These are phyloP conservation scores for Talaromyces adpressus DNA, from an alignment of 495 filamentous ascomycete species.

Conservation along the genomic window DNA sequence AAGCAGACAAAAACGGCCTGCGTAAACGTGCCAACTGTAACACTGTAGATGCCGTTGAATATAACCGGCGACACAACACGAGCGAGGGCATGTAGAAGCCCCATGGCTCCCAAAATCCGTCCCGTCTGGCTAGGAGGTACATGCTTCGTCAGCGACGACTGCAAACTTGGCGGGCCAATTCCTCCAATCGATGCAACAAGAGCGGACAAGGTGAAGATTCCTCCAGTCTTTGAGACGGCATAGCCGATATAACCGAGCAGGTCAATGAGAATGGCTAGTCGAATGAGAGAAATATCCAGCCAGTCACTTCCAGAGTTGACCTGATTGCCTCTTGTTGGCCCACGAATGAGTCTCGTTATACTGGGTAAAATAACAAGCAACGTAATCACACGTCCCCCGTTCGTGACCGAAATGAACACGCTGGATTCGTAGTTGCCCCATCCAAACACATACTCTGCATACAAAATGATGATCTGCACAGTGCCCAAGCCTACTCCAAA, in stretches of 20 bases:
- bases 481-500: constrained; percentile 79
- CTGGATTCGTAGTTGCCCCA: constrained; percentile 77
- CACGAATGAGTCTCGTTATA: constrained; percentile 62
- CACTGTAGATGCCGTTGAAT: constrained; percentile 79
- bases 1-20: constrained; percentile 80
- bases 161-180: constrained; percentile 74
- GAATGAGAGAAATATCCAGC: constrained; percentile 71
- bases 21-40: constrained; percentile 68
- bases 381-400: constrained; percentile 62
- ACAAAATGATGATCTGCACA: constrained; percentile 70
- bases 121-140: constrained; percentile 75
- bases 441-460: constrained; percentile 67
- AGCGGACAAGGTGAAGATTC: constrained; percentile 58
- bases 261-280: constrained; percentile 71
- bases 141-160: constrained; percentile 82
- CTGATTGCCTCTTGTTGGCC: constrained; percentile 26
- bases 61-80: constrained; percentile 70
- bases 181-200: constrained; percentile 70
- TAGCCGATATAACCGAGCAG: constrained; percentile 70
- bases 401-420: constrained; percentile 70
- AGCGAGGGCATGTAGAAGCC: constrained; percentile 76
- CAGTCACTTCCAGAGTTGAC: constrained; percentile 64
- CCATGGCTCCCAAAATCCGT: constrained; percentile 77
- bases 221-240: constrained; percentile 47
- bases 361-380: constrained; percentile 70